These are phyloP conservation scores for Chrysosphaeria jannelii DNA, from an alignment of 2,329 filamentous ascomycete species.

Conservation along the genomic window DNA sequence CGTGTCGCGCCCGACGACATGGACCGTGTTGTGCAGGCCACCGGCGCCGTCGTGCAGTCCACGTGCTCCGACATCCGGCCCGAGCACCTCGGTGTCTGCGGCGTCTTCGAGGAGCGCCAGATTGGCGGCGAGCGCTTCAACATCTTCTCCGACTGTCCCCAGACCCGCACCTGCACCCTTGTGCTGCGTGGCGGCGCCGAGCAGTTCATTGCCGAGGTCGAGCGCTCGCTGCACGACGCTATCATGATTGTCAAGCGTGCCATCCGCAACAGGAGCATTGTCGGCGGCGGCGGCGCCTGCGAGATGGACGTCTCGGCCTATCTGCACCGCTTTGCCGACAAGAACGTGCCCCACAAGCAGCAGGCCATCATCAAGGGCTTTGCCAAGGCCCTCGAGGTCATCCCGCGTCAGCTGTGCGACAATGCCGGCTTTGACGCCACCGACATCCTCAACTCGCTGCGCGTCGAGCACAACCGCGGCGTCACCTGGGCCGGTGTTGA, in stretches of 20 bases:
- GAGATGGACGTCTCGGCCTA: conserved; percentile 96
- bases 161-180: conserved; percentile 87
- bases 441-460: conserved; percentile 84
- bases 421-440: conserved; percentile 97
- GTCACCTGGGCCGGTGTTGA: conserved; percentile 89
- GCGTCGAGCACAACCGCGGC: conserved; percentile 90
- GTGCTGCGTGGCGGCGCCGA: conserved; percentile 87
- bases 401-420: conserved; percentile 89
- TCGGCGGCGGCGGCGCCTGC: conserved; percentile 74
- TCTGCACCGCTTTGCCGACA: conserved; percentile 75
- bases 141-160: conserved; percentile 88
- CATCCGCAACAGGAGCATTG: conserved; percentile 79
- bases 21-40: conserved; percentile 86
- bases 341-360: conserved; percentile 80
- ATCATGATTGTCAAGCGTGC: conserved; percentile 99
- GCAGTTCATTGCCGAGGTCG: conserved; percentile 96
- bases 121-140: conserved; percentile 96
- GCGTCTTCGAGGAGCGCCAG: conserved; percentile 76
- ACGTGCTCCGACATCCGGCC: conserved; percentile 85
- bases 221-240: conserved; percentile 89
- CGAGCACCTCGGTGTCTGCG: conserved; percentile 75
- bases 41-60: conserved; percentile 72
- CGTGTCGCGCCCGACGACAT: conserved; percentile 77
- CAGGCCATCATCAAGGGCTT: conserved; percentile 95
- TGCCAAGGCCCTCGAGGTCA: conserved; percentile 86